Base-by-base conservation (phyloP, 129 eudicot species). In the Helichrysum umbraculigerum region DNA sequence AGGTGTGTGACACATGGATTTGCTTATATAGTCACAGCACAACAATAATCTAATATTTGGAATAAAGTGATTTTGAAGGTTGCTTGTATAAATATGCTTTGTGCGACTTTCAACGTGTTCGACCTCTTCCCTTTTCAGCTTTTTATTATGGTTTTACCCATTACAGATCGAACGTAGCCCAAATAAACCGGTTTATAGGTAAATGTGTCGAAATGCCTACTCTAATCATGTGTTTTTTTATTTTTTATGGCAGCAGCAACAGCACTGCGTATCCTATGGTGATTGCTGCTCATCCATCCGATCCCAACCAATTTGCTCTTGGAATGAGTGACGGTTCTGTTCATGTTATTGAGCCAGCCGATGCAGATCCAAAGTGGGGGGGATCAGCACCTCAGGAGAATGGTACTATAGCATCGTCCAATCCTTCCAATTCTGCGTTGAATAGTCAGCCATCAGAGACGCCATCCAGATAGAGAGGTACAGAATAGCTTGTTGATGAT, bases 401-500 rank as follows among this genome's bases (percentile, higher is more conserved):
- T 19, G 88, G 87, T 5, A 71, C 86, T 60, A 25, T 88, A 52
- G 68, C 78, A 2, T 86, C 91, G n/a, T 84, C 94, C 3, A 77
- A 86, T 72, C 91, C 93, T 25, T 88, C 93, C 50, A 91, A 85
- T 77, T 88, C 92, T 16, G 90, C 93, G 0, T 51, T 86, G 82
- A 88, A 88, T 78, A 86, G 93, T 86, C 93, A 90, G 77, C 96
- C 96, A 77, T 88, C 93, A 21, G 96, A 88, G 86, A 88, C 96
- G 28, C 91, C 90, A n/a, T 87, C 96, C 76, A 83, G 96, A 73
- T 87, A 85, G 77, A 85, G 77, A 81, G 78, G 33, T 78, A 78
- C 56, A 77, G 58, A 81, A 57, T 47, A 75, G 79, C 72, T 5
- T 41, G 47, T 9, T 41, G 14, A 34, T 7, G 81, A 34, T 19